Evolutionary conservation across 2,329 filamentous ascomycete genomes (phyloP), one percentile per base, ranked within the genome.

Genomic region (Cladosporium sp.): DNA sequence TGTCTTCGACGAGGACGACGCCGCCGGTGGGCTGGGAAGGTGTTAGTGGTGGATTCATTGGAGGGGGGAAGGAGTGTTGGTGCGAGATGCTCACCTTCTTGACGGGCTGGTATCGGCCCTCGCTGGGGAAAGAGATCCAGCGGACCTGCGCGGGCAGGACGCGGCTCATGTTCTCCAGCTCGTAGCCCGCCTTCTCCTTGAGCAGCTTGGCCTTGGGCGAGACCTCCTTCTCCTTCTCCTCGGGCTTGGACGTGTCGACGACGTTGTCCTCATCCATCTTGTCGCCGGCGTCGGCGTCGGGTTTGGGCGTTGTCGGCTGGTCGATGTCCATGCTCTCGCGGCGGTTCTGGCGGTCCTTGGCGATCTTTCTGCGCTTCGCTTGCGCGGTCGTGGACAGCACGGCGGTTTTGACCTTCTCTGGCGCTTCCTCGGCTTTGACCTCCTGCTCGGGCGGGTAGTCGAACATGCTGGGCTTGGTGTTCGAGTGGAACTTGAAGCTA

Each of bases 401-500:
- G 19, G 95, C 93, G 9, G 93, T 96, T 61, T 95, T 93, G 60
- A 98, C 89, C 71, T 95, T 83, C 56, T 95, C 89, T 0, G 91
- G 91, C 0, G 89, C 89, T 68, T 97, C 92, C 66, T 97, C 92
- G 0, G 88, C 74, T 79, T 97, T 97, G 65, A 95, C 85, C 69
- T 97, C 91, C 63, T 95, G 89, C 72, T 97, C 92, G 1, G 93
- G 95, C 33, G 93, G 93, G 66, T 98, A 98, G 72, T 98, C 93
- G 66, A 98, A 98, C 61, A 96, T 81, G 69, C 91, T 97, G 49
- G 92, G 92, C 54, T 90, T 84, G 9, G 92, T 95, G 62, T 93
- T 91, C 73, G 89, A 95, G 78, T 95, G 84, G 76, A 96, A 95
- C 70, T 95, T 95, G 81, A 96, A 91, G 67, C 85, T 85, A 16